These are phyloP conservation scores for Moricandia moricandioides DNA, from an alignment of 345 rosid genomes.

Conservation along the genomic window DNA sequence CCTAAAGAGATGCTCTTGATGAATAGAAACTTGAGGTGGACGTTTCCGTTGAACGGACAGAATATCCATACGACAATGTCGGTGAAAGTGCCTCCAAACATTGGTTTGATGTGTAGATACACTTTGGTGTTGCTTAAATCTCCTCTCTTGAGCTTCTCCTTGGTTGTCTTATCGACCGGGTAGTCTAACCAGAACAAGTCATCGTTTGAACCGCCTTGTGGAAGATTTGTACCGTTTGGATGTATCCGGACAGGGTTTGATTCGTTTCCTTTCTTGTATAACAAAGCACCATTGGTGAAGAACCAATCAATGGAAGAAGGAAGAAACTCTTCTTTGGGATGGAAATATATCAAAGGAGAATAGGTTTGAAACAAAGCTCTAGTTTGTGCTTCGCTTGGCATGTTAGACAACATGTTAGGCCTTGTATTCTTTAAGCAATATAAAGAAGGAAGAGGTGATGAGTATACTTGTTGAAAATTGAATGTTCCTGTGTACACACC, in stretches of 20 bases:
- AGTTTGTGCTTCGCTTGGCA: constrained; percentile 56
- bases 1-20: constrained; percentile 47
- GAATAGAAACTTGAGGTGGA: constrained; percentile 52
- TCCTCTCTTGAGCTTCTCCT: constrained; percentile 60
- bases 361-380: constrained; percentile 49
- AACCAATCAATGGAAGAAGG: constrained; percentile 65
- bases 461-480: constrained; percentile 30
- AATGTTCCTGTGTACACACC: constrained; percentile 66
- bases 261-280: constrained; percentile 57
- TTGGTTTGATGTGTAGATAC: constrained; percentile 68
- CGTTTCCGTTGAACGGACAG: constrained; percentile 75
- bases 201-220: constrained; percentile 65
- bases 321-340: constrained; percentile 60
- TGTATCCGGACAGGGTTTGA: constrained; percentile 49
- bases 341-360: constrained; percentile 63
- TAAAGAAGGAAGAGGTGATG: constrained; percentile 8
- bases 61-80: constrained; percentile 71
- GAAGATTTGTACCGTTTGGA: constrained; percentile 65
- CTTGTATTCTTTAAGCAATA: constrained; percentile 55
- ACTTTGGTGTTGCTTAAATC: constrained; percentile 45
- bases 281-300: constrained; percentile 56
- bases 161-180: constrained; percentile 39
- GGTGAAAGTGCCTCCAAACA: constrained; percentile 64
- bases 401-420: constrained; percentile 30
- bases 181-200: constrained; percentile 72